Base-by-base conservation (phyloP, 1,284 basidiomycete genomes). In the Ceratobasidium sp. region DNA sequence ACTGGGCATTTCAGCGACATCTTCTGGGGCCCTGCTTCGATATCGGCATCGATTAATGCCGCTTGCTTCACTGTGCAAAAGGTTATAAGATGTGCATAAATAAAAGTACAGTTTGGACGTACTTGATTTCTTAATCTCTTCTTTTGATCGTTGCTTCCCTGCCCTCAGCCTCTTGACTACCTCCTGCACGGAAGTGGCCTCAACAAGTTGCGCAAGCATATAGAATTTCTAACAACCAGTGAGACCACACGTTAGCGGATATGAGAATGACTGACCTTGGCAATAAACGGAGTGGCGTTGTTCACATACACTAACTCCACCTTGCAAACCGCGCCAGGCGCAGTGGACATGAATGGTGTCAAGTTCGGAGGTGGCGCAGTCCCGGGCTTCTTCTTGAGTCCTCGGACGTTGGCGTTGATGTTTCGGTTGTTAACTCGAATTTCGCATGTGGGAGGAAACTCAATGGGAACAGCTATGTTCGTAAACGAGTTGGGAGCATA, bases 311-410 rank as follows among this genome's bases (percentile, higher is more conserved):
- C 88, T 85, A 98, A 90, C 77, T 94, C 92, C 9, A 98, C 84
- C 37, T 88, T 88, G 79, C 94, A 95, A 74, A 84, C 82, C 31
- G 86, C 82, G 22, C 81, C 83, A 0, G 84, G 81, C 53, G 81
- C 81, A 34, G 86, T 81, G 74, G 87, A 84, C 7, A 91, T 82
- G 64, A 86, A 83, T 81, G 88, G 90, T 48, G 88, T 88, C 48
- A 98, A 82, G 80, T 97, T 92, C 11, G 95, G 91, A 0, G 96
- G 96, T 22, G 96, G 95, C 0, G 96, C 94, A 65, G 94, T 98
- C 0, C 96, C 96, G n/a, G 95, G 92, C 80, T 95, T 97, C 83
- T 98, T 98, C 85, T 98, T 96, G 79, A 98, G 83, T 1, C 96
- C 96, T 80, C 95, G 94, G 78, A 95, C 83, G 81, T 92, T 96